Conservation (phyloP, 306 rosid species). For the Datisca glomerata region DNA sequence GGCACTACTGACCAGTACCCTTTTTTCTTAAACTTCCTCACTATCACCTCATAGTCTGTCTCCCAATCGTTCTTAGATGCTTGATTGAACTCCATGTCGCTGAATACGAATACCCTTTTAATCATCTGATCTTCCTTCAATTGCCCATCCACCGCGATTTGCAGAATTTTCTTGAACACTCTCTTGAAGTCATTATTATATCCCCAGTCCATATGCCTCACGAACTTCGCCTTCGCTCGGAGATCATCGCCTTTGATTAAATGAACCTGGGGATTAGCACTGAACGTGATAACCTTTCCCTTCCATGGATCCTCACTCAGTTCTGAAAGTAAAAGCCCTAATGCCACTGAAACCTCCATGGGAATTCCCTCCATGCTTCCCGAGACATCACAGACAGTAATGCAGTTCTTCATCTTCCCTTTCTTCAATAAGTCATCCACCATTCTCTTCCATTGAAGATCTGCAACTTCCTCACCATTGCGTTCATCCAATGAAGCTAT, state of each 20-base stretch:
- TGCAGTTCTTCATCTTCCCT: constrained; percentile 37
- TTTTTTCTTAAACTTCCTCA: constrained; percentile 31
- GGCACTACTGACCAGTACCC: constrained; percentile 54
- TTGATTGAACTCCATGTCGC: constrained; percentile 65
- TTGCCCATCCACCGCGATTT: constrained; percentile 46
- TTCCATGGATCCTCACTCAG: constrained; percentile 54
- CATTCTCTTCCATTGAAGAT: constrained; percentile 68
- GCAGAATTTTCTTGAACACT: constrained; percentile 46
- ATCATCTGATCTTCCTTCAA: constrained; percentile 46
- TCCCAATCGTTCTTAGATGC: constrained; percentile 43
- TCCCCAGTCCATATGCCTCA: constrained; percentile 31
- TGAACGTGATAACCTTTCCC: constrained; percentile 50
- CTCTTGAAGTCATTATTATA: constrained; percentile 40
- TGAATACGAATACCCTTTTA: constrained; percentile 50
- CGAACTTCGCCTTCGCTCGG: constrained; percentile 22
- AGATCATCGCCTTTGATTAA: constrained; percentile 35
- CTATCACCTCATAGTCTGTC: constrained; percentile 50
- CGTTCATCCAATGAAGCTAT: constrained; percentile 9
- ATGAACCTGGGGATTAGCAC: constrained; percentile 32
- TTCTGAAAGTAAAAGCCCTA: constrained; percentile 58
- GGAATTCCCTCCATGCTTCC: constrained; percentile 39
- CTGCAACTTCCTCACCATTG: constrained; percentile 36
- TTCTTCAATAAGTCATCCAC: constrained; percentile 31
- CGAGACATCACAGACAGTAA: constrained; percentile 53
- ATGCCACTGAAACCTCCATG: constrained; percentile 48